phyloP scores from a whole-genome alignment of 805 yeast genomes.

The Peterozyma toletana region DNA sequence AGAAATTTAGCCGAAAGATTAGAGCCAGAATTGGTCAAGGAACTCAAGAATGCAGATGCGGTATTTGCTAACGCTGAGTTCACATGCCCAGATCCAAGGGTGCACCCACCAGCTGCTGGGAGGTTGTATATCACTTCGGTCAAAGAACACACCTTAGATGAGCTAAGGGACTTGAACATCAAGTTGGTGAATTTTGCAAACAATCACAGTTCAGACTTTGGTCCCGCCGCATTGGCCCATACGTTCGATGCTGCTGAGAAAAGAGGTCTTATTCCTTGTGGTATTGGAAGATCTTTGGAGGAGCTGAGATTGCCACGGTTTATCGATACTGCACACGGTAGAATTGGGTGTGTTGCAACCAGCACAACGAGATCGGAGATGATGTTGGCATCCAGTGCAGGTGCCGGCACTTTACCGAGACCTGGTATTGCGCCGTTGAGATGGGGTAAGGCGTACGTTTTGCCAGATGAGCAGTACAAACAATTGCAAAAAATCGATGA shows the following conservation, averaged over 20 bases:
- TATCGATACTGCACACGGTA: constrained; percentile 17
- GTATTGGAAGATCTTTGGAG: constrained; percentile 19
- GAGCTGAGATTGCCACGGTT: constrained; percentile 18
- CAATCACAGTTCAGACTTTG: constrained; percentile 21
- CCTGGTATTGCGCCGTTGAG: constrained; percentile 21
- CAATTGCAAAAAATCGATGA: constrained; percentile 19
- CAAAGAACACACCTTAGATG: constrained; percentile 16
- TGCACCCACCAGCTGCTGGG: constrained; percentile 19
- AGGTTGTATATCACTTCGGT: constrained; percentile 20
- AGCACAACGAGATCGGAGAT: constrained; percentile 18
- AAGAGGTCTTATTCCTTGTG: constrained; percentile 16
- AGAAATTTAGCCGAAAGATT: constrained; percentile 17
- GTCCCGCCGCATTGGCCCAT: constrained; percentile 17
- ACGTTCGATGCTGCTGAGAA: constrained; percentile 18
- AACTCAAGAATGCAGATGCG: constrained; percentile 16
- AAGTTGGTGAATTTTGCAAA: constrained; percentile 18
- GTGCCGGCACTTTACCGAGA: constrained; percentile 18
- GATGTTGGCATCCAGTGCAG: constrained; percentile 18
- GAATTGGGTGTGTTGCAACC: constrained; percentile 19
- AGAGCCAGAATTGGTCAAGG: constrained; percentile 17
- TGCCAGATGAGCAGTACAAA: constrained; percentile 17
- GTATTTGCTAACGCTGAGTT: constrained; percentile 20
- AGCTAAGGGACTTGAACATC: constrained; percentile 17
- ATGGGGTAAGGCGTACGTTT: constrained; percentile 18
- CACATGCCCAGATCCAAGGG: constrained; percentile 18